Conservation (phyloP, 495 filamentous ascomycete species). For the Aspergillus olivimuriae region DNA sequence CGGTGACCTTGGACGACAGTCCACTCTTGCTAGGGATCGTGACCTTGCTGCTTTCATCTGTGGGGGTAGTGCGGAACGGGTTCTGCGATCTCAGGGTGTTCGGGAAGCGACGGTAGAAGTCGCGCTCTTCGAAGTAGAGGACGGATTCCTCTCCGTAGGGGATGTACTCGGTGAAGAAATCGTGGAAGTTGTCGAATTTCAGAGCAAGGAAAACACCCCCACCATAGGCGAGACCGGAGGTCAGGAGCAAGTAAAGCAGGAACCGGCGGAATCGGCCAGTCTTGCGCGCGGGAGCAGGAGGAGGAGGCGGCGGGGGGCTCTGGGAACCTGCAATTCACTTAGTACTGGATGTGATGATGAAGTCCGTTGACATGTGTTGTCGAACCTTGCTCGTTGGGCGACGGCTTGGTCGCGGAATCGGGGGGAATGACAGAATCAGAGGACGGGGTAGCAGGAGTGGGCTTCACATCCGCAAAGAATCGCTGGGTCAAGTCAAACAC, state of each 20-base stretch:
- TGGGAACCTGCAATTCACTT: slow-evolving; percentile 16
- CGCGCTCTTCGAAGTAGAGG: slow-evolving; percentile 93
- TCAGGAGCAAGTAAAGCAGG: slow-evolving; percentile 62
- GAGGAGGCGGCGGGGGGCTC: slow-evolving; percentile 23
- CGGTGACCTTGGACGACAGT: slow-evolving; percentile 71
- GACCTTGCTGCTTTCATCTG: slow-evolving; percentile 63
- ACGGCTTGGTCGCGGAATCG: slow-evolving; percentile 55
- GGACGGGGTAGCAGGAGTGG: slow-evolving; percentile 41
- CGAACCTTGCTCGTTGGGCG: slow-evolving; percentile 40
- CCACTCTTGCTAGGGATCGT: slow-evolving; percentile 83
- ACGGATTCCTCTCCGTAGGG: slow-evolving; percentile 93
- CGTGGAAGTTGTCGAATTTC: slow-evolving; percentile 94
- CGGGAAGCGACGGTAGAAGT: slow-evolving; percentile 88
- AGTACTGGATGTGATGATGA: slow-evolving; percentile 10
- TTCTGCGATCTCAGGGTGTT: slow-evolving; percentile 51
- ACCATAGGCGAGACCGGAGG: slow-evolving; percentile 71
- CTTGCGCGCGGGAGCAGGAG: slow-evolving; percentile 53
- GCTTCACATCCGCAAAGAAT: slow-evolving; percentile 40
- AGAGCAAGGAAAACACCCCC: slow-evolving; percentile 88
- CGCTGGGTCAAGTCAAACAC: slow-evolving; percentile 18
- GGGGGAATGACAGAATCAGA: slow-evolving; percentile 50
- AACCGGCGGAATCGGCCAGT: slow-evolving; percentile 71
- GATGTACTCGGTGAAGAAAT: slow-evolving; percentile 97
- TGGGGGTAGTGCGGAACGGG: slow-evolving; percentile 27
- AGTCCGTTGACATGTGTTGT: slow-evolving; percentile 21